These are phyloP conservation scores for Euphrasia arctica DNA, from an alignment of 305 asterid genomes.

Conservation along the genomic window DNA sequence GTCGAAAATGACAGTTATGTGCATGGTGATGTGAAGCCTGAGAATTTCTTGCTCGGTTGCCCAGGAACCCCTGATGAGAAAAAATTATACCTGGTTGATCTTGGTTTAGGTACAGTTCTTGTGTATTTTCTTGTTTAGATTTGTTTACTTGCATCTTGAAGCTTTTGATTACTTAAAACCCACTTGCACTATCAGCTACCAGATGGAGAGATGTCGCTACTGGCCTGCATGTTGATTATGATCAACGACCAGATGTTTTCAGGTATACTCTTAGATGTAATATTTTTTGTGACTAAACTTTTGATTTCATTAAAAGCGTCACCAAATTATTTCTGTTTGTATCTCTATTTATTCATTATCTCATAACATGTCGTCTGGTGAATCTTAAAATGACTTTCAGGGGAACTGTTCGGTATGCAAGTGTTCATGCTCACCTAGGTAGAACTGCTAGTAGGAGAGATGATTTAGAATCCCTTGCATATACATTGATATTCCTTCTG, in stretches of 20 bases:
- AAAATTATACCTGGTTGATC: conserved; percentile 80
- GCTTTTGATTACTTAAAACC: conserved; percentile 13
- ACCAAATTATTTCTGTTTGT: neutral
- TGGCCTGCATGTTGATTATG: conserved; percentile 75
- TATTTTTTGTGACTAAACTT: no score
- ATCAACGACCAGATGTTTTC: conserved; percentile 86
- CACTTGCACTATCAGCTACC: conserved; percentile 52
- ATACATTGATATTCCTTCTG: conserved; percentile 79
- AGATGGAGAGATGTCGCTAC: conserved; percentile 60
- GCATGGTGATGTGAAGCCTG: conserved; percentile 96
- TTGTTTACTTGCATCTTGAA: conserved; percentile 17
- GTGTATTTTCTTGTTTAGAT: conserved; percentile 19
- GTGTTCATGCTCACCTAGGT: conserved; percentile 93
- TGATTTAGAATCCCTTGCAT: conserved; percentile 94
- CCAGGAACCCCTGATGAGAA: conserved; percentile 78
- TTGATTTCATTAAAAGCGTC: neutral
- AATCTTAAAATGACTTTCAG: conserved; percentile 44
- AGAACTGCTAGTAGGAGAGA: conserved; percentile 85
- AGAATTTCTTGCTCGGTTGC: conserved; percentile 82
- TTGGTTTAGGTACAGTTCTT: conserved; percentile 73
- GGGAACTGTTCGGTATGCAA: conserved; percentile 94
- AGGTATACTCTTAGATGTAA: conserved; percentile 38
- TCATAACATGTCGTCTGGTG: conserved; percentile 11
- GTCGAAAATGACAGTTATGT: conserved; percentile 51
- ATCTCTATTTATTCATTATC: neutral